Base-by-base conservation (phyloP, 768 basidiomycete genomes). In the Russula foetens region DNA sequence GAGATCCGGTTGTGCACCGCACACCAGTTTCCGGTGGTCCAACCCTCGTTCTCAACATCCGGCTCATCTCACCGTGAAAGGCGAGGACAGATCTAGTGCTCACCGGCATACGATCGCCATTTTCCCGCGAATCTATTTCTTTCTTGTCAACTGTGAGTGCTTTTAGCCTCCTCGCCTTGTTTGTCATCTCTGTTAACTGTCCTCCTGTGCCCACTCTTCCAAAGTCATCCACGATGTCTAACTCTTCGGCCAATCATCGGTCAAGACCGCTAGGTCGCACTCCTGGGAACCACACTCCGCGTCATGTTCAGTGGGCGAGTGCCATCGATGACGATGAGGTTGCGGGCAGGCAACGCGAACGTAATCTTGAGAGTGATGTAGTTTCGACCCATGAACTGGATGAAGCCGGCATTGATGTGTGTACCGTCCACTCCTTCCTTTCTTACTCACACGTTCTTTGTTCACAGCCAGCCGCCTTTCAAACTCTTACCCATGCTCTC, bases 321-420 rank as follows among this genome's bases (percentile, higher is more conserved):
- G 63, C 12, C 17, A 46, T 58, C 35, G 58, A 56, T 24, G 45
- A 26, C 19, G 58, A 56, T 6, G 24, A 24, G 2, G 26, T n/a
- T 6, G 29, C 38, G 24, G 39, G 28, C 12, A 29, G 41, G n/a
- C 17, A 19, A 31, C 35, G 29, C 39, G 51, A 52, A 28, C 31
- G 52, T 28, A 49, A 14, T 43, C 17, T 11, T 50, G 53, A 65
- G 28, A 44, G 38, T 43, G 24, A 61, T 28, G 7, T 17, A 38
- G 47, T 52, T 17, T 59, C 57, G 24, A 63, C 70, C n/a, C 77
- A 78, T 54, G 76, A 73, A 26, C 71, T 85, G 29, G 84, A 85
- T 66, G 81, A 83, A 69, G 71, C 76, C 47, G 84, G 76, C 0
- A 64, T 78, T 31, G 76, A 84, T 65, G 84, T 85, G 66, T 38